Evolutionary conservation across 176 grass and related monocot species (phyloP), one percentile per base, ranked within the genome.

Genomic region (Carex littledalei): DNA sequence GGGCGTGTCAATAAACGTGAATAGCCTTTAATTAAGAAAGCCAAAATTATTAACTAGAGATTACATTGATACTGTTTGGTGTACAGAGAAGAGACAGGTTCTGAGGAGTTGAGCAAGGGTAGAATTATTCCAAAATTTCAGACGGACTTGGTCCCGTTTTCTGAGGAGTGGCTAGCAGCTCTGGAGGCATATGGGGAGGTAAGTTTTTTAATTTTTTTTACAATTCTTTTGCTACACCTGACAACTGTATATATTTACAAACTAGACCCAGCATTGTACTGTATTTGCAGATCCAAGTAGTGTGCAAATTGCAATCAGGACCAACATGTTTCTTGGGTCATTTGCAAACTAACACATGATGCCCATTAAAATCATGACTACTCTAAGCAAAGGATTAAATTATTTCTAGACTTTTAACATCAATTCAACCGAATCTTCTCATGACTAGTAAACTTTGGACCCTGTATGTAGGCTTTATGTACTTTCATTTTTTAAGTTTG

Each of bases 81-180:
- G 85, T 84, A 61, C 84, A 86, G 54, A 67, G 63, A 35, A 90
- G 84, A 56, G 45, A 60, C 56, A 39, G 52, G 31, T 83, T 5
- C 35, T 20, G 54, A 69, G 50, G 85, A 65, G 79, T 31, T 63
- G 41, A 57, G 78, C 20, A 15, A 81, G 78, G 85, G 91, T 57
- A 81, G 66, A 45, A 57, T 61, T 50, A 57, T 79, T 60, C 82
- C 87, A 86, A 85, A 93, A 64, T 86, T 84, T 87, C 79, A 84
- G 16, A 84, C 84, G 21, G 70, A 89, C 85, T 84, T 93, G 60
- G 63, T 85, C 65, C 93, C 90, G 6, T 98, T 98, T 88, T 86
- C 91, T 22, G 93, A 98, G 87, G 95, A 98, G 86, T 98, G 95
- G 92, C 56, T 98, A 84, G 93, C 91, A 81, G 84, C 82, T 22